Base-by-base conservation (phyloP, 129 eudicot genomes). In the Flaveria ramosissima region DNA sequence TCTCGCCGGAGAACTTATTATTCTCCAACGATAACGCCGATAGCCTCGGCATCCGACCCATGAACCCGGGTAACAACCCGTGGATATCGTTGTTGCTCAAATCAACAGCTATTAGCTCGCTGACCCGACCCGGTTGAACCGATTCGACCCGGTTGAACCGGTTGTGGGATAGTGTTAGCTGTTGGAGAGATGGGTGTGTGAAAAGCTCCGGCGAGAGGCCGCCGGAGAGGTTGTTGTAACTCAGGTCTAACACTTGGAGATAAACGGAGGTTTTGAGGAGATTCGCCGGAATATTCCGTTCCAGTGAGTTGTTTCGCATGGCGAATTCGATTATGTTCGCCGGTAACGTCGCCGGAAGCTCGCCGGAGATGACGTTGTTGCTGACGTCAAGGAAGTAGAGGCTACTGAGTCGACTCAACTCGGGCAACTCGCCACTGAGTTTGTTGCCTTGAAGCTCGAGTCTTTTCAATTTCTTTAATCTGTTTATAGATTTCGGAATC, bases 231-330 rank as follows among this genome's bases (percentile, higher is more conserved):
- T 68, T 79, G 83, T 94, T 94, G 83, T 87, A 84, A 74, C 96
- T 91, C 85, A 94, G 74, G 81, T 94, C 98, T 47, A 94, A 15
- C 0, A 94, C 98, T 64, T 94, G 97, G n/a, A 94, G 45, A 53
- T 59, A 78, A 62, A 65, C 30, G 47, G 85, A 60, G 12, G 47
- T 48, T 17, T 13, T 50, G 0, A 83, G 10, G 2, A 80, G n/a
- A 46, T 60, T 83, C 41, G 47, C 77, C 50, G 85, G 87, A 36
- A 93, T 69, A 23, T 74, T 71, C 16, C 98, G 97, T 47, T 79
- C 56, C 0, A 94, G 2, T 3, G 81, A 78, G 78, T 94, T 94
- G 75, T 84, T 87, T 71, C 97, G 80, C 81, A 89, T 56, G 1
- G 87, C 50, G 0, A 94, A 27, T 30, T 89, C 89, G 56, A 91